Percentiles rank a stretch among this genome's conserved stretches.
Evolutionary conservation across 805 yeast genomes (phyloP).

Genomic region (Pichia ethanolica): DNA sequence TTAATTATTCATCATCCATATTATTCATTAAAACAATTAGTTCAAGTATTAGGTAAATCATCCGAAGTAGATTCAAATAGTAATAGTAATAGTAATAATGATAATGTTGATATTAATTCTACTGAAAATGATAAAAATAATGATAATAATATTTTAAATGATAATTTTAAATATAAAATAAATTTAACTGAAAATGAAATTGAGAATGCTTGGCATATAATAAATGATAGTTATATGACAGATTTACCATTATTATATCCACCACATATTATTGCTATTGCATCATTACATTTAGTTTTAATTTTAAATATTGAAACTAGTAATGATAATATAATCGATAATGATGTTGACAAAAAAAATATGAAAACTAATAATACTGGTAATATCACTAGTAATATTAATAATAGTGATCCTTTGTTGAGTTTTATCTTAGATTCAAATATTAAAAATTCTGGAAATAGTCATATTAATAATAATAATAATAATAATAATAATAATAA

Average conservation of each 20-base stretch:
- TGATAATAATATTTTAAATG: background rate
- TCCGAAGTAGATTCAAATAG: no score
- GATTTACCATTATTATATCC: slow-evolving; percentile 79
- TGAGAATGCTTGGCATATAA: slow-evolving; percentile 82
- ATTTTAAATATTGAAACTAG: background rate
- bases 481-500: background rate
- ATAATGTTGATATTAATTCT: no score
- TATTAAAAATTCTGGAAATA: background rate
- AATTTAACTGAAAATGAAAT: slow-evolving; percentile 54
- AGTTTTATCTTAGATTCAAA: background rate
- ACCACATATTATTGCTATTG: slow-evolving; percentile 81
- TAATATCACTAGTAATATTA: no score
- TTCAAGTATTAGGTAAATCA: slow-evolving; percentile 23
- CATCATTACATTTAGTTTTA: slow-evolving; percentile 68
- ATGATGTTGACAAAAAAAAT: background rate
- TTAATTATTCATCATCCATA: slow-evolving; percentile 74
- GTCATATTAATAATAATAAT: background rate
- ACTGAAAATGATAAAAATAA: background rate
- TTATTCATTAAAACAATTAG: slow-evolving; percentile 49
- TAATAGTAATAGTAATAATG: background rate
- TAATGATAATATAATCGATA: background rate
- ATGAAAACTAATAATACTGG: background rate
- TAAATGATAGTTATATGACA: slow-evolving; percentile 84
- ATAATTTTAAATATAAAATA: slow-evolving; percentile 4
- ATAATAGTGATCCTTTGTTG: background rate